Evolutionary conservation across 148 eudicot genomes (phyloP).

Genomic region (Agrostemma githago): DNA sequence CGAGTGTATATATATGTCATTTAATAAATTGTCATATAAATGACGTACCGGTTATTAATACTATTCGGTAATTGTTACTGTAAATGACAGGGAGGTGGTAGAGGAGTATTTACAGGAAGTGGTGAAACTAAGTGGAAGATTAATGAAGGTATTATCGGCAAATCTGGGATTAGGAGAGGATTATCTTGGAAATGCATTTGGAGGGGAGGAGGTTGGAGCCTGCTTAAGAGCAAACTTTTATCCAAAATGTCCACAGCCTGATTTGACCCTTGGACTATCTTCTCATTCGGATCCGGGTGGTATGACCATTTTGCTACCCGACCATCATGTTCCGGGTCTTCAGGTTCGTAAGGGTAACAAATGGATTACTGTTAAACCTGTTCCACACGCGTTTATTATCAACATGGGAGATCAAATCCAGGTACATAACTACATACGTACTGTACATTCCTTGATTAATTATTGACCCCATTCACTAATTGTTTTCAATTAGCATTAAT

Average conservation of each 20-base stretch:
- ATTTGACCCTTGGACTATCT: slow-evolving; percentile 69
- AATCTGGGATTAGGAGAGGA: slow-evolving; percentile 61
- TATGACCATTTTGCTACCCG: slow-evolving; percentile 73
- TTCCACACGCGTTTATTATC: slow-evolving; percentile 70
- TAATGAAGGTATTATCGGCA: slow-evolving; percentile 56
- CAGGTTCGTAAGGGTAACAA: slow-evolving; percentile 50
- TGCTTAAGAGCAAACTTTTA: slow-evolving; percentile 67
- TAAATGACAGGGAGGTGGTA: slow-evolving; percentile 52
- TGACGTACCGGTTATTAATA: no score
- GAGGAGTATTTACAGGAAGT: slow-evolving; percentile 54
- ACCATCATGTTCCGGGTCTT: slow-evolving; percentile 60
- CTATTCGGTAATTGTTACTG: no score
- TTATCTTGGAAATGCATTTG: slow-evolving; percentile 59
- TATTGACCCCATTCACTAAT: no score
- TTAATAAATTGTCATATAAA: no score
- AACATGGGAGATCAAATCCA: slow-evolving; percentile 89
- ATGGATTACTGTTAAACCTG: slow-evolving; percentile 83
- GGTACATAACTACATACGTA: slow-evolving; percentile 26
- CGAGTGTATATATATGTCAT: no score
- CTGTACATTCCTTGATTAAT: no score
- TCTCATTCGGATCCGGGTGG: slow-evolving; percentile 94
- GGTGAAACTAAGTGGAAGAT: slow-evolving; percentile 48
- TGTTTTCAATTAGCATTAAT: no score
- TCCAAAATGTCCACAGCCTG: slow-evolving; percentile 93
- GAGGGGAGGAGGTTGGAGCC: slow-evolving; percentile 66